Conservation (phyloP, 1,284 basidiomycete genomes). For the Ceratobasidium sp. region DNA sequence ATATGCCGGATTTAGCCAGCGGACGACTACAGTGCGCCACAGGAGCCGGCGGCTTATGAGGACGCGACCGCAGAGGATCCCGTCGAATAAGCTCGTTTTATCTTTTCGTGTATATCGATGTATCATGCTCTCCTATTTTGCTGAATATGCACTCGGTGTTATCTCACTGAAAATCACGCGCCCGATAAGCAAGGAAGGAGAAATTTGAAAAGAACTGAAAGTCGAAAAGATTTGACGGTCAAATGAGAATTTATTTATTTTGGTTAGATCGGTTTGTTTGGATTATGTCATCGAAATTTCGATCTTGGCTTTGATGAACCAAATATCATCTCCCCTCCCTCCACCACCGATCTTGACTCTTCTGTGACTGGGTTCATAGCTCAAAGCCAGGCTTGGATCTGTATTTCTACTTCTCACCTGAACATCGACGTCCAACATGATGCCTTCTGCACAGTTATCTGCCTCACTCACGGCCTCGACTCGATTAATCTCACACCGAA, state of each 20-base stretch:
- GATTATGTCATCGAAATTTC: conserved; percentile 32
- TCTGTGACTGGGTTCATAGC: not conserved
- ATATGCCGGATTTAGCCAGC: not conserved
- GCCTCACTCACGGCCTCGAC: not conserved
- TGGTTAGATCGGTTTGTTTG: not conserved
- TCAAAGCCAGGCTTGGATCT: not conserved
- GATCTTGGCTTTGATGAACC: not conserved
- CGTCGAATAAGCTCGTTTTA: not conserved
- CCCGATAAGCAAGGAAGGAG: not conserved
- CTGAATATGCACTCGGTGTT: conserved; percentile 13
- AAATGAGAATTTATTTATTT: not conserved
- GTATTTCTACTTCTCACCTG: not conserved
- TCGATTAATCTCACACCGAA: not conserved
- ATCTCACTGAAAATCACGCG: conserved; percentile 2
- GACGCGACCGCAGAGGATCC: conserved; percentile 31
- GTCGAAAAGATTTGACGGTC: not conserved
- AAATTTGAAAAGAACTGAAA: not conserved
- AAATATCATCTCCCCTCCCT: conserved; percentile 4
- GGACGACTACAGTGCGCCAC: conserved; percentile 24
- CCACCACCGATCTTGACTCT: not conserved
- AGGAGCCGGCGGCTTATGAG: conserved; percentile 22
- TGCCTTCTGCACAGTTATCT: not conserved
- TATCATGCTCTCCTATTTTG: conserved; percentile 18
- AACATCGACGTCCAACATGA: not conserved
- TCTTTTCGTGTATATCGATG: conserved; percentile 25